Evolutionary conservation across 1,139 yeast species (phyloP).

Genomic region (Arxiozyma slooffiae): DNA sequence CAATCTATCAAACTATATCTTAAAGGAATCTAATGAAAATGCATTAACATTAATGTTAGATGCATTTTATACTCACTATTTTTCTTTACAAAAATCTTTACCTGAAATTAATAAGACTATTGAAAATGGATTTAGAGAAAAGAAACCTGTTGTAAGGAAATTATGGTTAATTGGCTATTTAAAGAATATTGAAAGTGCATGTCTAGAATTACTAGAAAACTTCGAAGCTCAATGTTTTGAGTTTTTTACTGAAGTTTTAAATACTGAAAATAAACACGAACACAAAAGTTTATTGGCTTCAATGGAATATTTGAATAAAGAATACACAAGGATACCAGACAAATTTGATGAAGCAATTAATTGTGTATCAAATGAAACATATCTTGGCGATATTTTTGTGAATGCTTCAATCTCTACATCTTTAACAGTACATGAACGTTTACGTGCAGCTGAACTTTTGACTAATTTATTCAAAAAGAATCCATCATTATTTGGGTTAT

Average conservation of each 20-base stretch:
- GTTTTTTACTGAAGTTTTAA: constrained; percentile 19
- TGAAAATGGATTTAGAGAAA: constrained; percentile 51
- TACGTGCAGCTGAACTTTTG: constrained; percentile 15
- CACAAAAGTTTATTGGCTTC: constrained; percentile 20
- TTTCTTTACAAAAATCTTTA: constrained; percentile 14
- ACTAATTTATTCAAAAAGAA: constrained; percentile 13
- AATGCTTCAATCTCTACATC: constrained; percentile 17
- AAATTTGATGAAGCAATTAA: constrained; percentile 9
- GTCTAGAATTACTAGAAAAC: constrained; percentile 32
- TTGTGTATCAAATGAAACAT: constrained; percentile 11
- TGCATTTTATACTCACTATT: constrained; percentile 41
- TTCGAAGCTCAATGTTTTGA: constrained; percentile 30
- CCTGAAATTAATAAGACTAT: constrained; percentile 29
- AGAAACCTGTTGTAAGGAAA: constrained; percentile 52
- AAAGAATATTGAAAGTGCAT: constrained; percentile 29
- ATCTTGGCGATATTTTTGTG: constrained; percentile 20
- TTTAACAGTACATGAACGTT: constrained; percentile 14
- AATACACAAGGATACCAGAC: constrained; percentile 6
- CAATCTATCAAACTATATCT: constrained; percentile 41
- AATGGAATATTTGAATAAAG: constrained; percentile 15
- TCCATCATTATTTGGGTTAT: constrained; percentile 20
- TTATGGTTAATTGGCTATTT: constrained; percentile 50
- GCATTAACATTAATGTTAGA: constrained; percentile 45
- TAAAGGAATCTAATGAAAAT: constrained; percentile 68
- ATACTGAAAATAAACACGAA: constrained; percentile 15